Conservation (phyloP, 805 yeast species). For the Metschnikowia lochheadii region DNA sequence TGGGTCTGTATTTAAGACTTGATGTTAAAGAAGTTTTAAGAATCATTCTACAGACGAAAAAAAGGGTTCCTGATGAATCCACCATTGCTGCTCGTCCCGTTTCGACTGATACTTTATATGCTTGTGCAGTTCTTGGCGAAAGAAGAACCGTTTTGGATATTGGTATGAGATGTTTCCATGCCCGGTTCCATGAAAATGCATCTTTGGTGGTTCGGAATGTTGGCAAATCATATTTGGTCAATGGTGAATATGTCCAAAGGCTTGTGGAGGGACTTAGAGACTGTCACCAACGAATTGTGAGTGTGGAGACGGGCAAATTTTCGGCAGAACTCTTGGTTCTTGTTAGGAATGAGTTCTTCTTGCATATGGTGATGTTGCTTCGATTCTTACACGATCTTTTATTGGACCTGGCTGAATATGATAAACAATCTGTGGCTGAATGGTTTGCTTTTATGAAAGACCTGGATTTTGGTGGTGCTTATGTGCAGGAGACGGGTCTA, state of each 20-base stretch:
- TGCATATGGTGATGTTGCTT: slow-evolving; percentile 31
- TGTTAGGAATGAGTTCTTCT: slow-evolving; percentile 26
- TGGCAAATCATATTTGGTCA: slow-evolving; percentile 22
- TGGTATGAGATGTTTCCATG: slow-evolving; percentile 27
- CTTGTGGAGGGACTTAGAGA: slow-evolving; percentile 6
- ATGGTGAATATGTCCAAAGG: slow-evolving; percentile 2
- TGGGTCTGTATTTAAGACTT: slow-evolving; percentile 37
- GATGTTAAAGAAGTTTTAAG: slow-evolving; percentile 47
- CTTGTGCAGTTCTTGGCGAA: slow-evolving; percentile 44
- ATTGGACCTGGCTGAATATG: slow-evolving; percentile 30
- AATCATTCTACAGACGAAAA: slow-evolving; percentile 38
- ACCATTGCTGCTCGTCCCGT: slow-evolving; percentile 20
- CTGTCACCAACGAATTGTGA: neutral
- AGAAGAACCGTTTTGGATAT: slow-evolving; percentile 47
- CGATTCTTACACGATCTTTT: slow-evolving; percentile 39
- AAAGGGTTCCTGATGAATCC: slow-evolving; percentile 14
- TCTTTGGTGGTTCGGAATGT: slow-evolving; percentile 32
- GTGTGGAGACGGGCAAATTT: neutral
- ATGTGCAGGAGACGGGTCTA: slow-evolving; percentile 22
- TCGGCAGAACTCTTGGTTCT: neutral
- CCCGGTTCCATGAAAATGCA: slow-evolving; percentile 13
- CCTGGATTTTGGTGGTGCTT: slow-evolving; percentile 21
- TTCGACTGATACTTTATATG: slow-evolving; percentile 22
- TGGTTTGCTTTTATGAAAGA: slow-evolving; percentile 57
- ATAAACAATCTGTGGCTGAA: slow-evolving; percentile 26